phyloP scores from a whole-genome alignment of 176 grass and related monocot genomes.

The Oryza coarctata region DNA sequence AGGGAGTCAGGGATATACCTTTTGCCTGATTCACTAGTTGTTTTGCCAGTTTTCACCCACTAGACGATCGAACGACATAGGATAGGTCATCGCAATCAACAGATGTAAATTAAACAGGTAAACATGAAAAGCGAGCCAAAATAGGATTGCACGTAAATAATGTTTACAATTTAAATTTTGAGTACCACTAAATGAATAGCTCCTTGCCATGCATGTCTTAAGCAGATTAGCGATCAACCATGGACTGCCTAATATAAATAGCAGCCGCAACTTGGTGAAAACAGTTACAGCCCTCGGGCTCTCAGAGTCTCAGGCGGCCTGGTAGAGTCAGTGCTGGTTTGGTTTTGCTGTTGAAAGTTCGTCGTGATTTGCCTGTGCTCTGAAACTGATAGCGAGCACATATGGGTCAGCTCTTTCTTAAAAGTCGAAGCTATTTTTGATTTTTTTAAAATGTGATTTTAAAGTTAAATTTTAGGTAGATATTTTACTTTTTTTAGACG shows the following conservation, averaged over 20 bases:
- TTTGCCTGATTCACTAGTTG: neutral
- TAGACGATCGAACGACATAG: neutral
- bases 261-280: neutral
- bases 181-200: neutral
- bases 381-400: neutral
- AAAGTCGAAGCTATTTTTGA: too few relatives aligned
- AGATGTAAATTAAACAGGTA: neutral
- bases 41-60: neutral
- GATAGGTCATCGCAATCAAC: neutral
- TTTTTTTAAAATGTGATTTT: too few relatives aligned
- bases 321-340: neutral
- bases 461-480: too few relatives aligned
- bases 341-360: neutral
- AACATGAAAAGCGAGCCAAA: constrained; percentile 15
- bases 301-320: too few relatives aligned
- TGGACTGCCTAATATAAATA: too few relatives aligned
- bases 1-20: neutral
- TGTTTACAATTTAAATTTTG: constrained; percentile 8
- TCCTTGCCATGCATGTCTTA: constrained; percentile 6
- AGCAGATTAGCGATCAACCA: too few relatives aligned
- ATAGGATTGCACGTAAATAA: constrained; percentile 6
- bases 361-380: neutral
- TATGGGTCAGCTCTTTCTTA: neutral
- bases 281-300: too few relatives aligned
- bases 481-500: too few relatives aligned